Evolutionary conservation across 768 basidiomycete species (phyloP), one percentile per base, ranked within the genome.

Genomic region (Tricholoma furcatifolium): DNA sequence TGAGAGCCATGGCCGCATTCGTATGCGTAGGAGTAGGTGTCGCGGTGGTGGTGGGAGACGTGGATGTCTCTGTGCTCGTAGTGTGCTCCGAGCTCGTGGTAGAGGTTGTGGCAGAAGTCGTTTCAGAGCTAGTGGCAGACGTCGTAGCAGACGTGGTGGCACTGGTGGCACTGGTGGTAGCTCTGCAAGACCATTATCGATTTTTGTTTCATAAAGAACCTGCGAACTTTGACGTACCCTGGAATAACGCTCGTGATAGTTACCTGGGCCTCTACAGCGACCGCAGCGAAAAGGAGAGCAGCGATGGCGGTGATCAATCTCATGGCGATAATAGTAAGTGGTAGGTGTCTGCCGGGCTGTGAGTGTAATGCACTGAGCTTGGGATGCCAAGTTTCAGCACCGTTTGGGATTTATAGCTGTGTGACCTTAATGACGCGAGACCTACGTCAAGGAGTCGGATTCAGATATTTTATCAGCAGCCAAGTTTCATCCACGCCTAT

Each of bases 201-300:
- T 14, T 11, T 38, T 5, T 38, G 36, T 38, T 18, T 3, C 36
- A 18, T 38, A 31, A 36, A n/a, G 31, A 36, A 41, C 21, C 34
- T 15, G 46, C 27, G 23, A 31, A 47, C 27, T 21, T 4, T 38
- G 31, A 54, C 53, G 32, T 32, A 54, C 53, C 53, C 53, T 48
- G 53, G 53, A n/a, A 54, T 41, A 20, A 49, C 38, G 32, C 53
- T 54, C 12, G 53, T 54, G 34, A 54, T 54, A 14, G 53, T 54
- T 14, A 54, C 53, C 47, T 54, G 53, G 1, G 47, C 53, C 42
- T 54, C 53, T 12, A 54, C 53, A 15, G 42, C 42, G 42, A 38
- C 47, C 3, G 53, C 53, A 15, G 47, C 53, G 4, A 48, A 23
- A 40, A 54, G 41, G 8, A 54, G 34, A 11, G 53, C 53, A 31